Evolutionary conservation across 2,329 filamentous ascomycete species (phyloP), one percentile per base, ranked within the genome.

Genomic region (Shiraia bambusicola): DNA sequence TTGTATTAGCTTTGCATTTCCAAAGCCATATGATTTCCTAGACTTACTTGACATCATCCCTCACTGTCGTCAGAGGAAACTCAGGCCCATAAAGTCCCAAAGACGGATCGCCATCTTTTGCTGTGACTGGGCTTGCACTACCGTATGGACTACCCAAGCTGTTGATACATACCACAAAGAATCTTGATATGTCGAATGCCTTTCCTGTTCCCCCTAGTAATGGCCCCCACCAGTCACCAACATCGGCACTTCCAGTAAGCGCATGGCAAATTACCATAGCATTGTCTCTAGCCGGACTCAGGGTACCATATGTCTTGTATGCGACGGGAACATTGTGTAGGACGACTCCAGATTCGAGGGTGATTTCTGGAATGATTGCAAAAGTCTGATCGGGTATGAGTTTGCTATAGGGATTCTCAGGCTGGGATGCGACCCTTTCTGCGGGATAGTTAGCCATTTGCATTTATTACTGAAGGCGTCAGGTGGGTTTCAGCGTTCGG

Each of bases 41-140:
- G 15, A 68, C 86, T 73, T 72, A 93, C 87, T 87, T 90, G 38
- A 97, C 92, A 72, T 98, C 93, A 66, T 98, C 93, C 53, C 92
- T 79, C 50, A 98, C 88, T 0, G 93, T 97, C 1, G 93, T 96
- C 50, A 98, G 73, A 33, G 93, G 93, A 56, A 98, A 98, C 63
- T 98, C 93, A 1, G 93, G 93, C 0, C 93, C 93, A 63, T 98
- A 98, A 56, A 81, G 80, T 13, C 82, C 90, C 49, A 87, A 83
- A 37, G 75, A 75, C 12, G 79, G 72, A 57, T 94, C 81, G 11
- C 90, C 90, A 61, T 96, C 85, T 67, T 88, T 94, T 56, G 84
- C 84, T 2, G 93, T 98, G 38, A 92, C 87, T 1, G 88, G 88
- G 64, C 88, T 92, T n/a, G 87, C 87, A 43, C 86, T 88, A 22